These are phyloP conservation scores for Lentinula detonsa DNA, from an alignment of 768 basidiomycete genomes.

Conservation along the genomic window DNA sequence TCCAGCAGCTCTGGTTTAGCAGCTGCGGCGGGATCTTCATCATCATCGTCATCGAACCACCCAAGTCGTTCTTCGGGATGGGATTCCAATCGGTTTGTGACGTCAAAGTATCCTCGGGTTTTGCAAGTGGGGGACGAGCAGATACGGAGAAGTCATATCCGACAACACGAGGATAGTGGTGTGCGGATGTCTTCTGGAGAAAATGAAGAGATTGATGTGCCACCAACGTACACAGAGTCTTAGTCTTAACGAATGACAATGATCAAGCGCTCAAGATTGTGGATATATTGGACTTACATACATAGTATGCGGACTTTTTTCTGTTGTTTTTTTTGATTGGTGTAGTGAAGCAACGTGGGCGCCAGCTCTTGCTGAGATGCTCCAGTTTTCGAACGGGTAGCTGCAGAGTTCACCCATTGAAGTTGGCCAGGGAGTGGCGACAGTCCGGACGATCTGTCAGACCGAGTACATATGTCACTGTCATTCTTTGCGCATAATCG, in stretches of 20 bases:
- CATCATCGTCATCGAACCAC: neutral
- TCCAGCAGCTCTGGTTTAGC: neutral
- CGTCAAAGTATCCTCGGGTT: neutral
- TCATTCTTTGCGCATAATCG: too few species aligned
- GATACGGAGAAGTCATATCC: neutral
- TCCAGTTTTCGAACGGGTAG: neutral
- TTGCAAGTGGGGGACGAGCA: neutral
- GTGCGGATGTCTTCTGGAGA: neutral
- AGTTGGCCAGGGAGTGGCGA: too few species aligned
- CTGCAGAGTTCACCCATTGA: too few species aligned
- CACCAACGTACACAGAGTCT: neutral
- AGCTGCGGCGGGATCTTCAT: neutral
- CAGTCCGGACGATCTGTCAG: too few species aligned
- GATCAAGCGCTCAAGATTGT: neutral
- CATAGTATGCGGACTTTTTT: neutral
- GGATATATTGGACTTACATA: too few species aligned
- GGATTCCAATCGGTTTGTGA: neutral
- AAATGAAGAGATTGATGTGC: neutral
- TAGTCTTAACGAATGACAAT: neutral
- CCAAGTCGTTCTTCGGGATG: neutral
- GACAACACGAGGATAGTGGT: neutral
- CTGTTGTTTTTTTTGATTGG: neutral
- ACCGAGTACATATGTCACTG: too few species aligned
- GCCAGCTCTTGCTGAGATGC: neutral
- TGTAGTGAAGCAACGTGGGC: neutral